Evolutionary conservation across 345 rosid species (phyloP).

Genomic region (Brassica rapa): DNA sequence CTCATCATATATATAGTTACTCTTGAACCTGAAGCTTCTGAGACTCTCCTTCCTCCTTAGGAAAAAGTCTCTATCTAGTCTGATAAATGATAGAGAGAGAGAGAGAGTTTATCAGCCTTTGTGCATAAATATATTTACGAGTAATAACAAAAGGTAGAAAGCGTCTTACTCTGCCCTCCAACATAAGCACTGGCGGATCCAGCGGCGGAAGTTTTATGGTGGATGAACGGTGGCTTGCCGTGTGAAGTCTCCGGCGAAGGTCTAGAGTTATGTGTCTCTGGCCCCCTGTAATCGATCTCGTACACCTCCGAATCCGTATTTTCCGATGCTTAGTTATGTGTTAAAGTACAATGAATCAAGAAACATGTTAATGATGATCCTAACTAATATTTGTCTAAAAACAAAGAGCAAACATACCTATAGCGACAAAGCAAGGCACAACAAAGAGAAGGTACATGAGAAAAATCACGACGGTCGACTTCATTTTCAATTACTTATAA

Average conservation of each 20-base stretch:
- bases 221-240: slow-evolving; percentile 41
- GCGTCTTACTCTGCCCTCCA: slow-evolving; percentile 33
- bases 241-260: slow-evolving; percentile 39
- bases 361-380: background rate
- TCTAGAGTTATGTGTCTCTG: slow-evolving; percentile 45
- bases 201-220: slow-evolving; percentile 37
- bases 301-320: slow-evolving; percentile 28
- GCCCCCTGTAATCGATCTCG: slow-evolving; percentile 45
- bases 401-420: slow-evolving; percentile 27
- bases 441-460: slow-evolving; percentile 25
- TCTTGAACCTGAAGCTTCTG: slow-evolving; percentile 16
- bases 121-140: background rate
- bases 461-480: slow-evolving; percentile 26
- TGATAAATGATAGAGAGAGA: slow-evolving; percentile 1
- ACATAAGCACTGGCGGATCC: slow-evolving; percentile 27
- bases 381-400: background rate
- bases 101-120: background rate
- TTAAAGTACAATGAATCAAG: background rate
- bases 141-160: background rate
- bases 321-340: slow-evolving; percentile 17
- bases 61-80: slow-evolving; percentile 19
- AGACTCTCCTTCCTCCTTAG: background rate
- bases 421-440: slow-evolving; percentile 21
- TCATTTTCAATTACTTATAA: slow-evolving; percentile 19
- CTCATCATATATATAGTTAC: slow-evolving; percentile 8